Evolutionary conservation across 2,329 filamentous ascomycete genomes (phyloP).

Genomic region (Arthrobotrys musiformis): DNA sequence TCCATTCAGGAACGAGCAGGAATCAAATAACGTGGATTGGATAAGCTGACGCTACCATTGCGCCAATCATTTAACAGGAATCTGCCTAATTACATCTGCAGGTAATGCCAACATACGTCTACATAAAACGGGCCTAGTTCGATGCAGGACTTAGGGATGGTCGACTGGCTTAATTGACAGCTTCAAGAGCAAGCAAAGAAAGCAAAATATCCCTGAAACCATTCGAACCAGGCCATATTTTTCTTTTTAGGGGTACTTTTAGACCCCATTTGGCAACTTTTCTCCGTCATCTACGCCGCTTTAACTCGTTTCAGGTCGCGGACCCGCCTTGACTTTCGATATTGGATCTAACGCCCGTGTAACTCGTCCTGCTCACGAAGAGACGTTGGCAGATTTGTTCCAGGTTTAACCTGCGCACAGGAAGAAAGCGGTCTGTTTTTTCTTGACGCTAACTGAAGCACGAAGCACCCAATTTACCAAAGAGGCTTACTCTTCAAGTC

Average conservation of each 20-base stretch:
- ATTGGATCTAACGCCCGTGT: constrained; percentile 53
- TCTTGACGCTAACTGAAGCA: constrained; percentile 36
- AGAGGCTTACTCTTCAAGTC: constrained; percentile 25
- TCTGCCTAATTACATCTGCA: constrained; percentile 56
- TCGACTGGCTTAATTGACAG: constrained; percentile 22
- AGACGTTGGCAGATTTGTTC: constrained; percentile 38
- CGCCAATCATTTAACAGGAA: constrained; percentile 54
- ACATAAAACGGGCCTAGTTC: constrained; percentile 52
- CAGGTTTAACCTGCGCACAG: constrained; percentile 38
- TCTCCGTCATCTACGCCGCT: constrained; percentile 48
- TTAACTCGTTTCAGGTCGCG: constrained; percentile 55
- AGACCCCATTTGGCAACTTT: constrained; percentile 51
- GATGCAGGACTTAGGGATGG: constrained; percentile 40
- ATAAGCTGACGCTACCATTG: constrained; percentile 55
- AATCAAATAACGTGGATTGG: constrained; percentile 29
- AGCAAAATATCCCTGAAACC: constrained; percentile 42
- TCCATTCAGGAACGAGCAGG: constrained; percentile 36
- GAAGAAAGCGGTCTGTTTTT: constrained; percentile 27
- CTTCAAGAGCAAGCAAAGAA: constrained; percentile 21
- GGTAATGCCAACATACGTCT: constrained; percentile 54
- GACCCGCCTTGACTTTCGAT: constrained; percentile 55
- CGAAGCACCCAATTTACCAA: constrained; percentile 23
- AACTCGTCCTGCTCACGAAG: constrained; percentile 37
- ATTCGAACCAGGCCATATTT: constrained; percentile 6
- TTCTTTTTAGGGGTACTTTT: constrained; percentile 38